Conservation (phyloP, 2,329 filamentous ascomycete genomes). For the Cordyceps cateniannulata region DNA sequence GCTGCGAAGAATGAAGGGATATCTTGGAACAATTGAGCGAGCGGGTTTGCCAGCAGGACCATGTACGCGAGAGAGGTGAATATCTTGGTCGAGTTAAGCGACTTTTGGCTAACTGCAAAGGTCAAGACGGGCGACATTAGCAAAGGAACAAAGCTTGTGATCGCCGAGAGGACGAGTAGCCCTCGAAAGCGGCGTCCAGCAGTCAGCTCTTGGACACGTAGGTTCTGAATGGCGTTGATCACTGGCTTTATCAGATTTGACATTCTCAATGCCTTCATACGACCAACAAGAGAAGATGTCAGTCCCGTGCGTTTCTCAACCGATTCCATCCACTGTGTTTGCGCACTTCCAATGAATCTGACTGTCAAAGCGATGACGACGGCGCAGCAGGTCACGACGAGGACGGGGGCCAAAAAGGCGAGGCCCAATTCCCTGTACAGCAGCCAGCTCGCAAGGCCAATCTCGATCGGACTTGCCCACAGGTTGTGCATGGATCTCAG, state of each 20-base stretch:
- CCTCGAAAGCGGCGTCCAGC: slow-evolving; percentile 14
- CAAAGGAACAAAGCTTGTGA: slow-evolving; percentile 25
- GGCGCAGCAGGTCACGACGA: no score
- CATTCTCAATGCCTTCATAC: slow-evolving; percentile 11
- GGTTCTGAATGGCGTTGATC: slow-evolving; percentile 8
- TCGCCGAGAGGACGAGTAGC: slow-evolving; percentile 3
- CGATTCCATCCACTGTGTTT: no score
- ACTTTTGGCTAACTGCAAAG: slow-evolving; percentile 26
- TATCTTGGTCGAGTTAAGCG: slow-evolving; percentile 15
- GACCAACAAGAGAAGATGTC: no score
- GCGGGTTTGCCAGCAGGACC: slow-evolving; percentile 12
- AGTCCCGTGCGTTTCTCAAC: no score
- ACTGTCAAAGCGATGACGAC: no score
- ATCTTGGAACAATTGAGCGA: slow-evolving; percentile 13
- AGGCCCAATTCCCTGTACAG: no score
- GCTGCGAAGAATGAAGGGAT: slow-evolving; percentile 8
- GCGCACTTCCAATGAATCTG: no score
- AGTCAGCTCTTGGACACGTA: slow-evolving; percentile 17
- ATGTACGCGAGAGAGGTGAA: slow-evolving; percentile 20
- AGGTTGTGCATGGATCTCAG: no score
- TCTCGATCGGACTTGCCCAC: no score
- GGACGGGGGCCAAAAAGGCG: no score
- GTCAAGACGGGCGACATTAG: slow-evolving; percentile 29
- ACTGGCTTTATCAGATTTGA: slow-evolving; percentile 13
- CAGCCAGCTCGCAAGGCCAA: no score